Evolutionary conservation across 306 rosid genomes (phyloP).

Genomic region (Corylus heterophylla): DNA sequence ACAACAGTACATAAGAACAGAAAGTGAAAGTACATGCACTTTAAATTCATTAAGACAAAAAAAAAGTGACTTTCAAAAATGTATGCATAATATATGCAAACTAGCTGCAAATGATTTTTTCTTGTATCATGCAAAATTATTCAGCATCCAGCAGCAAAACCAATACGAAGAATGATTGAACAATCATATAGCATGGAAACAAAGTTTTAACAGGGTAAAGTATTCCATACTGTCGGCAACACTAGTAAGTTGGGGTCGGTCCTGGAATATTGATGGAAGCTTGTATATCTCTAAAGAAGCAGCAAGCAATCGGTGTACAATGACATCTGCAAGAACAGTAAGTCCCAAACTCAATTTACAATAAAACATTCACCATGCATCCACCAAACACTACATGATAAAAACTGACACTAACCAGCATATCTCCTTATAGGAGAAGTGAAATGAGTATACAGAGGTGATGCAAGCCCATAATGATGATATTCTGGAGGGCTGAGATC

Average conservation of each 20-base stretch:
- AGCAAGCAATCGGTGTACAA: conserved; percentile 93
- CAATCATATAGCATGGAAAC: background rate
- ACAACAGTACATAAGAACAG: background rate
- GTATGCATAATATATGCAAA: background rate
- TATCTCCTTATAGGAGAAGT: conserved; percentile 98
- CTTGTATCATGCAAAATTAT: background rate
- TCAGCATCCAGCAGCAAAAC: conserved; percentile 3
- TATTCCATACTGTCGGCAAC: conserved; percentile 78
- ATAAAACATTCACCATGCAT: conserved; percentile 10
- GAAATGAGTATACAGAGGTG: conserved; percentile 89
- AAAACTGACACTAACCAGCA: conserved; percentile 58
- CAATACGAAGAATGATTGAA: background rate
- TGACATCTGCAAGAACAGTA: conserved; percentile 65
- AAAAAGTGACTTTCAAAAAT: background rate
- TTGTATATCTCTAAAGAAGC: conserved; percentile 80
- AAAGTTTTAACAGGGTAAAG: conserved; percentile 4
- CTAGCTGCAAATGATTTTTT: background rate
- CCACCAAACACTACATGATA: conserved; percentile 14
- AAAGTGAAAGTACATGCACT: background rate
- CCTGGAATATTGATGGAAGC: conserved; percentile 79
- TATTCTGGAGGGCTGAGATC: conserved; percentile 94
- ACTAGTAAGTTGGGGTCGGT: conserved; percentile 69
- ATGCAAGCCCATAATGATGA: conserved; percentile 96
- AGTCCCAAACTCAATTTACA: conserved; percentile 16
- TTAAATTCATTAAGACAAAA: background rate